Percentiles rank a stretch among this genome's conserved stretches.
These are phyloP conservation scores for Lepidium didymum DNA, from an alignment of 345 rosid genomes.

Conservation along the genomic window DNA sequence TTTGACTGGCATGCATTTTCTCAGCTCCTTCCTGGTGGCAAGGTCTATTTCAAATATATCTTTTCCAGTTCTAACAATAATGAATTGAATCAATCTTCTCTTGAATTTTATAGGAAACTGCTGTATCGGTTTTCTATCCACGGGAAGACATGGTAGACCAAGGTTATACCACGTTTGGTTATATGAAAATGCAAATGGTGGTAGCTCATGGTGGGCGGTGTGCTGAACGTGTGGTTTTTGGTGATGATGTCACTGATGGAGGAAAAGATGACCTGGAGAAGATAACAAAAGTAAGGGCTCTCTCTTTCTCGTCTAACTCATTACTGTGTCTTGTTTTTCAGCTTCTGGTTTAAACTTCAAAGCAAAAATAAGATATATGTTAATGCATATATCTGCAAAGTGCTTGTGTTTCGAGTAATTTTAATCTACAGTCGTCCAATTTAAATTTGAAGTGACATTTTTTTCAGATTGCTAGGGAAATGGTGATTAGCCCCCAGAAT, in stretches of 20 bases:
- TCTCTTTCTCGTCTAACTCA: background rate
- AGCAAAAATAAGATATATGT: background rate
- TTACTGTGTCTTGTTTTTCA: background rate
- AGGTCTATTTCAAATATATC: slow-evolving; percentile 38
- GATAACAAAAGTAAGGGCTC: slow-evolving; percentile 68
- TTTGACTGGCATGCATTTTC: slow-evolving; percentile 99
- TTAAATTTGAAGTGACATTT: background rate
- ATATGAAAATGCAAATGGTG: slow-evolving; percentile 99
- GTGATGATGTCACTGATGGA: slow-evolving; percentile 87
- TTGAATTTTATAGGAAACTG: slow-evolving; percentile 63
- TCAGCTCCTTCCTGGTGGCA: slow-evolving; percentile 97
- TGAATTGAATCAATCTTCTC: background rate
- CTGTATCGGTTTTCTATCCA: slow-evolving; percentile 88
- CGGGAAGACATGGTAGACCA: slow-evolving; percentile 95
- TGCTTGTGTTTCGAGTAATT: background rate
- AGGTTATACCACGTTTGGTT: slow-evolving; percentile 95
- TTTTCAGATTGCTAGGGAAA: slow-evolving; percentile 88
- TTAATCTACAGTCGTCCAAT: background rate
- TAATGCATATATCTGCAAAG: background rate
- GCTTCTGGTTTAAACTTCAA: background rate
- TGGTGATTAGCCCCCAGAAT: slow-evolving; percentile 96
- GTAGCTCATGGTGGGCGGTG: slow-evolving; percentile 97
- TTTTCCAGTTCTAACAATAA: background rate
- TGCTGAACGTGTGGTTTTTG: slow-evolving; percentile 80
- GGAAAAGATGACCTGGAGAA: slow-evolving; percentile 89